These are phyloP conservation scores for Cladosporium sp. DNA, from an alignment of 2,329 filamentous ascomycete species.

Conservation along the genomic window DNA sequence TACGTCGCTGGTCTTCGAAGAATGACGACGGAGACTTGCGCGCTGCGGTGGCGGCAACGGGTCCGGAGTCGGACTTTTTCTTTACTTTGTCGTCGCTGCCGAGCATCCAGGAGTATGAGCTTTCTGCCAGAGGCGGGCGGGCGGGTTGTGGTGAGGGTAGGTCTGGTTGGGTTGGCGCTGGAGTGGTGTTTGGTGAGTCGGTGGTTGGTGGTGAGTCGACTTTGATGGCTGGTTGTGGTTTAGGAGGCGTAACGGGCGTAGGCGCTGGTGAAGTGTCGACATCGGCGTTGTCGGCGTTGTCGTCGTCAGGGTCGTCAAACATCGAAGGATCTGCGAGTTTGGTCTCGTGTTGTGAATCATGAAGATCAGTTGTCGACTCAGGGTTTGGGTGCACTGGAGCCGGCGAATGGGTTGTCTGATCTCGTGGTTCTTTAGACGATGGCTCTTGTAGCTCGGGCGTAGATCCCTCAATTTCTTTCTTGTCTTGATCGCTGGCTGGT, in stretches of 20 bases:
- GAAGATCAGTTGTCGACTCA: background rate
- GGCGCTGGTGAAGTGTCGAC: background rate
- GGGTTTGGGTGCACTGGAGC: background rate
- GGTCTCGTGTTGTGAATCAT: background rate
- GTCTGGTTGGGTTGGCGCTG: constrained; percentile 8
- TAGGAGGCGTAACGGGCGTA: background rate
- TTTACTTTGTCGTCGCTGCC: constrained; percentile 32
- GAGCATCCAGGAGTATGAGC: constrained; percentile 79
- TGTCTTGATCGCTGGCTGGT: background rate
- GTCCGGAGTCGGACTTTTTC: background rate
- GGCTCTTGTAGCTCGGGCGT: background rate
- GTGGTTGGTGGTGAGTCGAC: background rate
- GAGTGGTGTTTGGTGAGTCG: background rate
- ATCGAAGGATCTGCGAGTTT: constrained; percentile 25
- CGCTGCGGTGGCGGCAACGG: background rate
- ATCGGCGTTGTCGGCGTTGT: constrained; percentile 5
- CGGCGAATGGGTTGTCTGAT: background rate
- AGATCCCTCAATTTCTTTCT: constrained; percentile 10
- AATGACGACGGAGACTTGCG: constrained; percentile 18
- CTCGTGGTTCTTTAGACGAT: background rate
- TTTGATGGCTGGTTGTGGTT: constrained; percentile 2
- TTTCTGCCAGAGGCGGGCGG: constrained; percentile 66
- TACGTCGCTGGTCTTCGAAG: constrained; percentile 25
- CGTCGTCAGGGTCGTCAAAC: constrained; percentile 24
- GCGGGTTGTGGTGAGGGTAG: constrained; percentile 3